Base-by-base conservation (phyloP, 306 rosid species). In the Rosa chinensis region DNA sequence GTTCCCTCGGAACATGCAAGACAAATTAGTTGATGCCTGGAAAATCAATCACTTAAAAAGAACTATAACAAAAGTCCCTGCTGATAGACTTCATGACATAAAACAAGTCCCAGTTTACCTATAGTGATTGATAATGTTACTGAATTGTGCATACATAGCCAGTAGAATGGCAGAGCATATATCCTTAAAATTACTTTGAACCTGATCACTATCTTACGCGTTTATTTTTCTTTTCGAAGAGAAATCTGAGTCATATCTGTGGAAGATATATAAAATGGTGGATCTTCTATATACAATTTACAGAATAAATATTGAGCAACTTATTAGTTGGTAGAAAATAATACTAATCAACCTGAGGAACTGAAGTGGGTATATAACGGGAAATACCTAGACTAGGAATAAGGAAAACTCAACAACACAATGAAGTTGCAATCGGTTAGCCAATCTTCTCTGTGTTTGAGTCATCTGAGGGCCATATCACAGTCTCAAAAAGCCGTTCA, bases 381-480 rank as follows among this genome's bases (percentile, higher is more conserved):
- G 81, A 81, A 78, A 75, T 73, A 78, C 75, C 87, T 71, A 84
- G 75, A 80, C 85, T 80, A 86, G 74, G 72, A 86, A 70, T 39
- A 81, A 59, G 42, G 25, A 74, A 84, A 67, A 55, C 56, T 71
- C 75, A 76, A 85, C n/a, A 49, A 37, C 48, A 67, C 0, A 20
- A 78, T 66, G 72, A 81, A 23, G 66, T 71, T 43, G 55, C 55
- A 6, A 40, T 64, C 72, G 42, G 25, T 89, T 78, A 95, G 62
- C 98, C 98, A 43, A 93, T 87, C 84, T 83, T 92, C 86, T 92
- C 97, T 25, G 94, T 86, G 91, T 91, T 90, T n/a, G 94, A 62
- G 89, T 95, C 99, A 81, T 95, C 99, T 4, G 98, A 91, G 5
- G 99, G 99, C 99, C 99, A 95, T 88, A 91, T 93, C 70, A 95